Evolutionary conservation across 2,329 filamentous ascomycete genomes (phyloP).

Genomic region (Cordyceps militaris): DNA sequence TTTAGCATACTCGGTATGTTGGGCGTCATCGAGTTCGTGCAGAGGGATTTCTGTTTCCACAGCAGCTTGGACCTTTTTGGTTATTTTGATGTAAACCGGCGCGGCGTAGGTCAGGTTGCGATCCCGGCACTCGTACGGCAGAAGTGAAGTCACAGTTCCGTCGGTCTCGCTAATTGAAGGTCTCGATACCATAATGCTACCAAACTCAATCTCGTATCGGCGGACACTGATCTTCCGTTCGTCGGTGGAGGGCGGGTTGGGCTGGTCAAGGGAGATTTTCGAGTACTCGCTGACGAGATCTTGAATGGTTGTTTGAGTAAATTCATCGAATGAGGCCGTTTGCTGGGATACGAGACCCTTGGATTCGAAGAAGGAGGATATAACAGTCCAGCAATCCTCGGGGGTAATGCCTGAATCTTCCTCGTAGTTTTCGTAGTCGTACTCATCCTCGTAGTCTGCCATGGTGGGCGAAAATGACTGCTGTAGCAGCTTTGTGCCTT

Average conservation of each 20-base stretch:
- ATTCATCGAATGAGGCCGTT: slow-evolving; percentile 97
- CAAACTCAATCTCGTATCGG: slow-evolving; percentile 92
- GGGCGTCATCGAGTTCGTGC: slow-evolving; percentile 61
- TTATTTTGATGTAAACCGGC: slow-evolving; percentile 83
- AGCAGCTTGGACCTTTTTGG: slow-evolving; percentile 75
- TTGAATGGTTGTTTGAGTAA: slow-evolving; percentile 88
- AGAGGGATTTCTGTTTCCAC: slow-evolving; percentile 64
- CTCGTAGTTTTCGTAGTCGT: slow-evolving; percentile 63
- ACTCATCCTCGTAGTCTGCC: slow-evolving; percentile 50
- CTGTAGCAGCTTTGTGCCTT: background rate
- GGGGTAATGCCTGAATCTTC: slow-evolving; percentile 72
- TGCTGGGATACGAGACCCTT: slow-evolving; percentile 97
- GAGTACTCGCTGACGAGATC: slow-evolving; percentile 91
- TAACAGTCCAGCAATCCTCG: slow-evolving; percentile 98
- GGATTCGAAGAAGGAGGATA: slow-evolving; percentile 90
- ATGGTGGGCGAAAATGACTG: slow-evolving; percentile 27
- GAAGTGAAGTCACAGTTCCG: slow-evolving; percentile 74
- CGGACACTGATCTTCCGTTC: slow-evolving; percentile 78
- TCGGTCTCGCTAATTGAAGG: slow-evolving; percentile 92
- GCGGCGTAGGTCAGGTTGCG: slow-evolving; percentile 94
- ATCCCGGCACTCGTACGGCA: slow-evolving; percentile 90
- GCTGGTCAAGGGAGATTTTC: slow-evolving; percentile 87
- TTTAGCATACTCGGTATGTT: slow-evolving; percentile 46
- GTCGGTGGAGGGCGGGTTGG: slow-evolving; percentile 67
- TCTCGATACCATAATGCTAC: slow-evolving; percentile 78